Evolutionary conservation across 2,329 filamentous ascomycete species (phyloP), one percentile per base, ranked within the genome.

Genomic region (Neophaeococcomyces mojaviensis): DNA sequence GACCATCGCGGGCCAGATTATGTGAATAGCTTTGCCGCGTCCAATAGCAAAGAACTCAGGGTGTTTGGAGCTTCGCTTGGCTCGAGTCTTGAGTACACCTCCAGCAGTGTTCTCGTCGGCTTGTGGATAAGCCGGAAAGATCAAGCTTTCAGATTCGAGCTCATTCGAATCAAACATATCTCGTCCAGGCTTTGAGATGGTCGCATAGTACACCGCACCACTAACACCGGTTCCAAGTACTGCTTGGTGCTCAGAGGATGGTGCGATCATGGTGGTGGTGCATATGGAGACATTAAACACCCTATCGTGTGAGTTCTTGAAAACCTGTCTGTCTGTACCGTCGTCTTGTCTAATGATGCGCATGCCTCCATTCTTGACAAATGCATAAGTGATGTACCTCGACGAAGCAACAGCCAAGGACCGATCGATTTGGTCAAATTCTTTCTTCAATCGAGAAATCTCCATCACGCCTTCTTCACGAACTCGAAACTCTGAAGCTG

Each of bases 371-470:
- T 88, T 87, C 71, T 94, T 96, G 35, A 86, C 86, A 72, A 95
- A 86, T 35, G 88, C 88, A 59, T 97, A 98, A 4, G 87, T 83
- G 66, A 98, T 97, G 68, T 92, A 95, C 49, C 84, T 84, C 60
- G 87, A 82, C 20, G 88, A 90, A 15, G 90, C 89, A 4, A 89
- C 85, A 40, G 90, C 90, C 26, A 98, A 76, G 52, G 89, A 94
- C 54, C 94, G 86, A 62, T 98, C 92, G 51, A 96, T 83, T 68
- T 97, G 92, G 61, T 98, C 92, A 59, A 97, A 97, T 4, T 95
- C 88, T 69, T 97, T 97, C 75, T 95, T 95, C 53, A 97, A 75
- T 48, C 88, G 81, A 42, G 92, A 90, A 61, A 98, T 92, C 57
- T 95, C 88, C 73, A 95, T 86, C 58, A 95, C 82, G 35, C 83